phyloP scores from a whole-genome alignment of 495 filamentous ascomycete genomes.

The Penicillium soppii region DNA sequence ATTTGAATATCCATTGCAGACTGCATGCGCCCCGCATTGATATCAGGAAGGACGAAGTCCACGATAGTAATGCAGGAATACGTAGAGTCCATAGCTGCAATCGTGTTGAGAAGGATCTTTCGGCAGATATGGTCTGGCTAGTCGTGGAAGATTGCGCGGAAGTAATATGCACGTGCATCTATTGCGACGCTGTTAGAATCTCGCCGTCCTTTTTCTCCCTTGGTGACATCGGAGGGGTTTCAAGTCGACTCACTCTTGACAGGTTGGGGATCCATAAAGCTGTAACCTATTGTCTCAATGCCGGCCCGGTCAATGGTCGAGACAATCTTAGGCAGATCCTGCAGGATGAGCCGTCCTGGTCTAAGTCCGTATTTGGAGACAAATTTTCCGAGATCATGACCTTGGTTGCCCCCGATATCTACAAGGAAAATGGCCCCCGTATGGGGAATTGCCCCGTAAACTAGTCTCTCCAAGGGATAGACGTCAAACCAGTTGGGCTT shows the following conservation, averaged over 20 bases:
- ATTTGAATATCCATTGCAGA: conserved; percentile 37
- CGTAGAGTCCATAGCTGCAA: conserved; percentile 22
- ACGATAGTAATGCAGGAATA: conserved; percentile 32
- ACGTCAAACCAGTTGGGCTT: conserved; percentile 41
- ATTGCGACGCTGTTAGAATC: neutral
- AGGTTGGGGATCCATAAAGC: conserved; percentile 17
- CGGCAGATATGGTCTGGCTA: conserved; percentile 37
- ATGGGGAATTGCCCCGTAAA: conserved; percentile 18
- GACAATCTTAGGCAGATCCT: conserved; percentile 12
- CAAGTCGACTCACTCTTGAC: conserved; percentile 2
- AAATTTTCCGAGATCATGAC: conserved; percentile 43
- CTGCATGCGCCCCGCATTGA: conserved; percentile 21
- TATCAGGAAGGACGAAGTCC: conserved; percentile 33
- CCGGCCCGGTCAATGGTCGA: neutral
- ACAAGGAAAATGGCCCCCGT: conserved; percentile 29
- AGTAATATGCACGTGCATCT: conserved; percentile 41
- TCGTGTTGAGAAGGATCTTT: conserved; percentile 29
- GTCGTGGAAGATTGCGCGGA: conserved; percentile 48
- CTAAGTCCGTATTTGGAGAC: neutral
- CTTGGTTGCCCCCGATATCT: conserved; percentile 49
- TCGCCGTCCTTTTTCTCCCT: neutral
- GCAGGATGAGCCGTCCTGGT: conserved; percentile 8
- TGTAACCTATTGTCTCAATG: conserved; percentile 12
- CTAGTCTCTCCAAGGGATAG: conserved; percentile 38
- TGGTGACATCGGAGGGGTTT: neutral